Evolutionary conservation across 768 basidiomycete species (phyloP).

Genomic region (Phanerochaete sordida): DNA sequence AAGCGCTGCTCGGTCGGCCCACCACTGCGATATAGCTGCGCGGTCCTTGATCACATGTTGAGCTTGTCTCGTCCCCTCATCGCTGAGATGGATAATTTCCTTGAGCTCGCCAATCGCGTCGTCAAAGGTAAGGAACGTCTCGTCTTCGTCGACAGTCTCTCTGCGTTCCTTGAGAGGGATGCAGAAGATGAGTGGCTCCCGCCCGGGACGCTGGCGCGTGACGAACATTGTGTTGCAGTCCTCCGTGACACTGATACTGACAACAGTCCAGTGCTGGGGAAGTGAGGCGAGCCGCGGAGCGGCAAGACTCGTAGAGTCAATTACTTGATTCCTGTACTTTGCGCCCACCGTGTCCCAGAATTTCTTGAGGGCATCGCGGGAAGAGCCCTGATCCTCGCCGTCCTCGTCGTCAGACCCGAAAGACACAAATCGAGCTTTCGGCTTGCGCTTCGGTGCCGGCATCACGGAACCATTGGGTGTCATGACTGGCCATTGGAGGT

Average conservation of each 20-base stretch:
- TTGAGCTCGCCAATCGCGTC: slow-evolving; percentile 69
- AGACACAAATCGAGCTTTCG: slow-evolving; percentile 2
- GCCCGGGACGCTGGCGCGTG: slow-evolving; percentile 65
- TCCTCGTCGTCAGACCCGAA: slow-evolving; percentile 28
- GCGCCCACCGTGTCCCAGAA: slow-evolving; percentile 64
- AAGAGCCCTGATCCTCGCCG: slow-evolving; percentile 29
- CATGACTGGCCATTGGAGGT: slow-evolving; percentile 72
- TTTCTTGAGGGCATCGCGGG: slow-evolving; percentile 30
- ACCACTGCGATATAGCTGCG: slow-evolving; percentile 75
- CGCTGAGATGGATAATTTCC: slow-evolving; percentile 77
- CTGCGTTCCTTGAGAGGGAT: slow-evolving; percentile 83
- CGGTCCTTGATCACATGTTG: slow-evolving; percentile 63
- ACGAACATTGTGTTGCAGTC: slow-evolving; percentile 83
- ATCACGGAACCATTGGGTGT: slow-evolving; percentile 40
- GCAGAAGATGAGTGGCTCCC: slow-evolving; percentile 76
- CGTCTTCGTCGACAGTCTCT: slow-evolving; percentile 70
- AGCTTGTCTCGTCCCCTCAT: slow-evolving; percentile 72
- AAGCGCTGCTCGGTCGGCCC: slow-evolving; percentile 74
- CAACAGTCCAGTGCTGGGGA: slow-evolving; percentile 77
- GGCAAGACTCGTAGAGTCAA: slow-evolving; percentile 41
- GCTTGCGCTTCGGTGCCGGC: slow-evolving; percentile 20
- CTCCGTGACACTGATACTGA: slow-evolving; percentile 80
- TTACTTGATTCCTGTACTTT: slow-evolving; percentile 47
- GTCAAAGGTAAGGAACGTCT: slow-evolving; percentile 72
- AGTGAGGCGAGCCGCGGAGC: slow-evolving; percentile 42